Evolutionary conservation across 352 stramenopile species (phyloP).

Genomic region (Phytophthora litchii): DNA sequence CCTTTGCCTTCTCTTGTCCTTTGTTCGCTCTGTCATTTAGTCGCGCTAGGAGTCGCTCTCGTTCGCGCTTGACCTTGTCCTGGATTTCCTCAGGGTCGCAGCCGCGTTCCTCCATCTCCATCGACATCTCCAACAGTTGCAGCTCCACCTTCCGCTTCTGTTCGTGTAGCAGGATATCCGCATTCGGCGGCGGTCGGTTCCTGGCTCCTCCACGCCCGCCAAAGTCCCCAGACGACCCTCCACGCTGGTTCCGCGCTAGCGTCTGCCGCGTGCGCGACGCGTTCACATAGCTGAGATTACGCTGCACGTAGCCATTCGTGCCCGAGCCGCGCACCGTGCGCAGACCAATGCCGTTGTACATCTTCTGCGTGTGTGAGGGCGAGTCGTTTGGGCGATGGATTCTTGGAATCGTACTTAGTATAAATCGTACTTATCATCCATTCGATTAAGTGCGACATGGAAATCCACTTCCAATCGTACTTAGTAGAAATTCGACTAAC

Average conservation of each 20-base stretch:
- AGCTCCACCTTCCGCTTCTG: constrained; percentile 83
- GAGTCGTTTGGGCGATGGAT: constrained; percentile 2
- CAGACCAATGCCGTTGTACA: constrained; percentile 92
- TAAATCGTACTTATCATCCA: too few relatives aligned
- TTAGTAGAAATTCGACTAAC: constrained; percentile 17
- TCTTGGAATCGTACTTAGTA: constrained; percentile 19
- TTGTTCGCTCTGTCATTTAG: constrained; percentile 18
- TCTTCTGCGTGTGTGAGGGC: constrained; percentile 21
- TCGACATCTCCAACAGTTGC: constrained; percentile 75
- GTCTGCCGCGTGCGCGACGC: constrained; percentile 69
- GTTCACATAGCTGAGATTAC: constrained; percentile 84
- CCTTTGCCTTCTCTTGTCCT: constrained; percentile 17
- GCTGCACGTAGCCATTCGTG: constrained; percentile 91
- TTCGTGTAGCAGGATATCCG: constrained; percentile 84
- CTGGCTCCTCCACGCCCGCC: constrained; percentile 19
- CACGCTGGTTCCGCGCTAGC: constrained; percentile 51
- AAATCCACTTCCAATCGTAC: constrained; percentile 14
- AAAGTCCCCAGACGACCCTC: constrained; percentile 18
- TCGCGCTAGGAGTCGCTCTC: constrained; percentile 54
- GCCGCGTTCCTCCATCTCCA: constrained; percentile 79
- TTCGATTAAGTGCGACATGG: constrained; percentile 2
- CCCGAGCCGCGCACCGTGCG: constrained; percentile 83
- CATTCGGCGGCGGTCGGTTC: constrained; percentile 49
- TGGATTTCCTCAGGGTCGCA: constrained; percentile 74
- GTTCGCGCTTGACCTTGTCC: constrained; percentile 61